These are phyloP conservation scores for Kuraishia floccosa DNA, from an alignment of 805 yeast genomes.

Conservation along the genomic window DNA sequence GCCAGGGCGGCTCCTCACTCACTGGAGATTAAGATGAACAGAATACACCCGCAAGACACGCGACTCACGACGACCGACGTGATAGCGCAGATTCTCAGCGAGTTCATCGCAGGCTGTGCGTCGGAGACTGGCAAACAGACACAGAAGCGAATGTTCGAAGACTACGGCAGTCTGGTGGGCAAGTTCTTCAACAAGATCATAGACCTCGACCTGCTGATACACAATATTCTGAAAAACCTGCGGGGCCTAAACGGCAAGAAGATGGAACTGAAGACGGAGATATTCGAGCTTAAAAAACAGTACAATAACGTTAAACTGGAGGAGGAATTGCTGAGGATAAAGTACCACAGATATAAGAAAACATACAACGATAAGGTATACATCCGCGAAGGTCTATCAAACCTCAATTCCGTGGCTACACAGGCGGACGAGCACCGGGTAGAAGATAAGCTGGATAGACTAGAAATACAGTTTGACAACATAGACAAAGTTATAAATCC, in stretches of 20 bases:
- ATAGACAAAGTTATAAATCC: constrained; percentile 12
- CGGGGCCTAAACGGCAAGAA: constrained; percentile 16
- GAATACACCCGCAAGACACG: no score
- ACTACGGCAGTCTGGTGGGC: constrained; percentile 12
- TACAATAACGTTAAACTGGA: constrained; percentile 7
- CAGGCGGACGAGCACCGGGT: neutral
- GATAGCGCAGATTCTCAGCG: constrained; percentile 16
- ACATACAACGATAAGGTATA: neutral
- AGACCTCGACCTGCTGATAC: constrained; percentile 23
- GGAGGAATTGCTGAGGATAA: constrained; percentile 1
- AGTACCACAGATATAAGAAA: neutral
- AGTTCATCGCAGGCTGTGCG: constrained; percentile 13
- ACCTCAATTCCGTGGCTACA: neutral
- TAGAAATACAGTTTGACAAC: constrained; percentile 8
- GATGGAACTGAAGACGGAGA: constrained; percentile 14
- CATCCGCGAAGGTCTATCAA: neutral
- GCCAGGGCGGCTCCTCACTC: constrained; percentile 8
- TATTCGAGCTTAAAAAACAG: constrained; percentile 16
- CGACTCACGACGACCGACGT: constrained; percentile 20
- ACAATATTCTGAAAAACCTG: constrained; percentile 17
- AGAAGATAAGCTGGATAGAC: constrained; percentile 2
- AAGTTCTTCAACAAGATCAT: constrained; percentile 18
- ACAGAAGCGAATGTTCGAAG: constrained; percentile 4
- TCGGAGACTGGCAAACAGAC: constrained; percentile 6
- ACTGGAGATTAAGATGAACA: no score